Evolutionary conservation across 108 stramenopile genomes (phyloP).

Genomic region (Cyclostephanos invisitatus): DNA sequence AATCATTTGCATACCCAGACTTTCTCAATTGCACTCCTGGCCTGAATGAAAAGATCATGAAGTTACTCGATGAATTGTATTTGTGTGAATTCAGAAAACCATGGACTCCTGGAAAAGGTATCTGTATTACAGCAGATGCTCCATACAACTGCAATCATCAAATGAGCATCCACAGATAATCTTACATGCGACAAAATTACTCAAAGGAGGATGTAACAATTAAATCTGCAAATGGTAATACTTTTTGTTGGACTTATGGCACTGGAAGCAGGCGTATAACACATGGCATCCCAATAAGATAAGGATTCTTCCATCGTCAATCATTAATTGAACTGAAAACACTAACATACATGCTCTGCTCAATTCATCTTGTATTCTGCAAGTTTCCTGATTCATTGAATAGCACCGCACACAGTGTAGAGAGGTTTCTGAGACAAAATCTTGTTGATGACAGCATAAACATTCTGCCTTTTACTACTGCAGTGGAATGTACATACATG

Average conservation of each 20-base stretch:
- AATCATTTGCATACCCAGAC: not conserved
- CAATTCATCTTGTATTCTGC: not conserved
- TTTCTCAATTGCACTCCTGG: not conserved
- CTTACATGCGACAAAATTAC: not conserved
- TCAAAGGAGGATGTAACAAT: not conserved
- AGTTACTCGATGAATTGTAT: not conserved
- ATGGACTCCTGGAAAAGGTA: not conserved
- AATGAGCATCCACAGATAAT: not conserved
- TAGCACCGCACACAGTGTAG: not conserved
- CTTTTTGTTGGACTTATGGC: conserved; percentile 3
- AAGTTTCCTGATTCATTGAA: conserved; percentile 3
- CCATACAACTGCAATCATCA: not conserved
- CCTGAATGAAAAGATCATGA: not conserved
- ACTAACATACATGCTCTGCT: not conserved
- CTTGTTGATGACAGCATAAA: not conserved
- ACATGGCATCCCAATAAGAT: not conserved
- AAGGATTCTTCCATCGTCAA: not conserved
- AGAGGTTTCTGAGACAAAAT: not conserved
- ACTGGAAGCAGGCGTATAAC: not conserved
- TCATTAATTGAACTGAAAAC: not conserved
- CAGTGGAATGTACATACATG: not conserved
- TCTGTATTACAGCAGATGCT: not conserved
- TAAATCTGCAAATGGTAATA: not conserved
- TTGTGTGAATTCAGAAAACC: not conserved
- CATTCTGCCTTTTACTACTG: not conserved